phyloP scores from a whole-genome alignment of 208 protist species.

The Sergeia podlipaevii region DNA sequence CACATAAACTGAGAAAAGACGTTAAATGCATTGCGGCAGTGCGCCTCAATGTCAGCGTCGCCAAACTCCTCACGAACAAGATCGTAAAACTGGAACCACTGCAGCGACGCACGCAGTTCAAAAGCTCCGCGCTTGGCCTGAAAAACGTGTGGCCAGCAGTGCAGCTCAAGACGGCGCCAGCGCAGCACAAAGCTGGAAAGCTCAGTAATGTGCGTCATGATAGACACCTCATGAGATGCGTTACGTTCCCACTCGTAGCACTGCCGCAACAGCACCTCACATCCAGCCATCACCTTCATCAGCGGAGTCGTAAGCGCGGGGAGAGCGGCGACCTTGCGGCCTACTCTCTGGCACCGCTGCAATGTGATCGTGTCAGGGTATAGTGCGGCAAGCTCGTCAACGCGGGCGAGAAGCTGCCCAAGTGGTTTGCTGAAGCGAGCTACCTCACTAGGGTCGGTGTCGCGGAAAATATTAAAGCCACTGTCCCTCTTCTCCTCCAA shows the following conservation, averaged over 20 bases:
- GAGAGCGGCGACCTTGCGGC: constrained; percentile 81
- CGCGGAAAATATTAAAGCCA: constrained; percentile 91
- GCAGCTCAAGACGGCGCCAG: constrained; percentile 96
- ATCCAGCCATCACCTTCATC: constrained; percentile 93
- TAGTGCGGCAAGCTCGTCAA: constrained; percentile 61
- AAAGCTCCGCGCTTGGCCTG: constrained; percentile 73
- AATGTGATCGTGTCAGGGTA: constrained; percentile 94
- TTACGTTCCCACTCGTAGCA: constrained; percentile 97
- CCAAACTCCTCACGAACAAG: constrained; percentile 28
- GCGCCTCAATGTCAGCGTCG: constrained; percentile 19
- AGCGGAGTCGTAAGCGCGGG: constrained; percentile 84
- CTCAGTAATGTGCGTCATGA: constrained; percentile 86
- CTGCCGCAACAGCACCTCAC: constrained; percentile 94
- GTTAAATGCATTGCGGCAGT: constrained; percentile 45
- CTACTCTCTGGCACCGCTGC: constrained; percentile 75
- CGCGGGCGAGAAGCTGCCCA: constrained; percentile 37
- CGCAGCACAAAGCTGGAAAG: constrained; percentile 93
- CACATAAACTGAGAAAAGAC: constrained; percentile 79
- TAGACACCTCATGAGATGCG: constrained; percentile 85
- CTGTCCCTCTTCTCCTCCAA: constrained; percentile 41
- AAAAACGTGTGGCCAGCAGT: constrained; percentile 93
- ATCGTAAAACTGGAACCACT: constrained; percentile 83
- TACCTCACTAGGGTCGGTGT: constrained; percentile 85
- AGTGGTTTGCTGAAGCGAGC: constrained; percentile 62
- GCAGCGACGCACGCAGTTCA: constrained; percentile 50